These are phyloP conservation scores for Rhodotorula sp. DNA, from an alignment of 1,284 basidiomycete genomes.

Conservation along the genomic window DNA sequence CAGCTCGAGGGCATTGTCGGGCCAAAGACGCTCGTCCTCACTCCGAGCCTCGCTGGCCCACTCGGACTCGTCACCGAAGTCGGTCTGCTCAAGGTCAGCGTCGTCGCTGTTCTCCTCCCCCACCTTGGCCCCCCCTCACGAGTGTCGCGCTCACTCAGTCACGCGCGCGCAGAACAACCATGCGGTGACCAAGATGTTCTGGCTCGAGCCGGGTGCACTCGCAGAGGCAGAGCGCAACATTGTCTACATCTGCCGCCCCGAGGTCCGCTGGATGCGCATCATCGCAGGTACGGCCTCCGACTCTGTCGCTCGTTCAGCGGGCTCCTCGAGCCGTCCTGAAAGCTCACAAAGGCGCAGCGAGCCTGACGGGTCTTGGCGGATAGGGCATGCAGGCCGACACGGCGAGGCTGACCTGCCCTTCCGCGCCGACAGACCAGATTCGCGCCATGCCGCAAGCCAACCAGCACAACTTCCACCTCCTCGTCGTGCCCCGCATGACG, in stretches of 20 bases:
- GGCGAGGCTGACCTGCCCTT: background rate
- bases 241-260: constrained; percentile 89
- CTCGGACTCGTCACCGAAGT: constrained; percentile 92
- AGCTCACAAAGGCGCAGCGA: background rate
- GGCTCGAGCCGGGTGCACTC: constrained; percentile 87
- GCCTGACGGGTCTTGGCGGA: fast-evolving
- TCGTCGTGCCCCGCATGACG: constrained; percentile 85
- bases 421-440: constrained; percentile 70
- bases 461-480: constrained; percentile 77
- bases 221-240: constrained; percentile 77
- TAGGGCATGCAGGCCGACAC: background rate
- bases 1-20: constrained; percentile 70
- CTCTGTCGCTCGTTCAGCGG: background rate
- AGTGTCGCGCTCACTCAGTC: background rate
- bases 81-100: constrained; percentile 75
- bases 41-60: constrained; percentile 83
- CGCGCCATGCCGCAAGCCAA: constrained; percentile 49
- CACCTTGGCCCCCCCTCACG: background rate
- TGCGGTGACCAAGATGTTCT: constrained; percentile 99
- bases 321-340: constrained; percentile 6
- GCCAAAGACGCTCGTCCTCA: constrained; percentile 92
- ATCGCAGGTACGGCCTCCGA: constrained; percentile 68
- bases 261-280: constrained; percentile 79
- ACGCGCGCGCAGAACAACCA: constrained; percentile 67
- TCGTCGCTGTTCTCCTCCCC: background rate